Conservation (phyloP, 768 basidiomycete species). For the Pholiota microspora region DNA sequence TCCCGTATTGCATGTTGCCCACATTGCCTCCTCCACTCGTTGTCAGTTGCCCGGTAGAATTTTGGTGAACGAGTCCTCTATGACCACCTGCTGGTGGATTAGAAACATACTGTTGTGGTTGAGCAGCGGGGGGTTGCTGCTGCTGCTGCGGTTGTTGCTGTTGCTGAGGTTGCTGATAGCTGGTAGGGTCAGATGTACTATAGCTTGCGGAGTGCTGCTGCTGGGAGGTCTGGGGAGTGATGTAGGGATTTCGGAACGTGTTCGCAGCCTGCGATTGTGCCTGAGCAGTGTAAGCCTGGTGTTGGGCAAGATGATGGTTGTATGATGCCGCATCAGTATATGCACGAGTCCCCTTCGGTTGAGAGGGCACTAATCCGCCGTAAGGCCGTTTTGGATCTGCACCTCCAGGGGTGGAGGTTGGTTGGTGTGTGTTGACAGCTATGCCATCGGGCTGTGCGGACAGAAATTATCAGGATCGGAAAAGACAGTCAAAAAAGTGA, state of each 20-base stretch:
- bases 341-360: conserved; percentile 80
- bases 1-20: conserved; percentile 30
- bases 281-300: conserved; percentile 90
- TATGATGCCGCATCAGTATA: conserved; percentile 93
- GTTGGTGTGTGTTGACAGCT: conserved; percentile 27
- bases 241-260: conserved; percentile 80
- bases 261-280: conserved; percentile 75
- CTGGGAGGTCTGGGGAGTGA: conserved; percentile 48
- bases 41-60: conserved; percentile 46
- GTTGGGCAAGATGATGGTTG: conserved; percentile 91
- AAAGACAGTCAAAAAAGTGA: conserved; percentile 9
- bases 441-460: conserved; percentile 59
- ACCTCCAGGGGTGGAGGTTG: conserved; percentile 25
- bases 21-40: conserved; percentile 32
- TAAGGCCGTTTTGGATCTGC: conserved; percentile 85
- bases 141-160: conserved; percentile 19
- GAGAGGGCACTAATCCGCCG: conserved; percentile 89
- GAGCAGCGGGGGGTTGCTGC: conserved; percentile 6
- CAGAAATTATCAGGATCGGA: conserved; percentile 2
- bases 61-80: conserved; percentile 46
- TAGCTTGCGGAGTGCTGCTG: conserved; percentile 25
- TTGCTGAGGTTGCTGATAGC: conserved; percentile 27
- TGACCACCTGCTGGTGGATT: conserved; percentile 34
- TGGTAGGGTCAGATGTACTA: conserved; percentile 26
- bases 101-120: conserved; percentile 31